phyloP scores from a whole-genome alignment of 192 early-diverging fungal genomes.

The Coemansia furcata region DNA sequence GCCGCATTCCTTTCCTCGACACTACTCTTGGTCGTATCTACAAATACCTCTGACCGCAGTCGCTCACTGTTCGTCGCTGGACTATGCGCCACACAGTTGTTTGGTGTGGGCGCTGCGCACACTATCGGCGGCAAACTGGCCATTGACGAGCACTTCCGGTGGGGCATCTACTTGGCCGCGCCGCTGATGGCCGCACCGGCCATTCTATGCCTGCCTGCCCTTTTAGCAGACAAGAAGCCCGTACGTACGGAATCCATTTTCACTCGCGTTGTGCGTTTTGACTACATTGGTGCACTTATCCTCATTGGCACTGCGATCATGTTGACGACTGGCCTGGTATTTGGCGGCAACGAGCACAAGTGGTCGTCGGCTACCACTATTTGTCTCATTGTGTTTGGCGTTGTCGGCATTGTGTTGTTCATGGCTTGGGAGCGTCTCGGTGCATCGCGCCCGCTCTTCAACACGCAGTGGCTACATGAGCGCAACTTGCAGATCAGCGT shows the following conservation, averaged over 20 bases:
- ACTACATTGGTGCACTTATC: slow-evolving; percentile 30
- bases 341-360: slow-evolving; percentile 50
- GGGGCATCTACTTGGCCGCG: slow-evolving; percentile 38
- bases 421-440: slow-evolving; percentile 30
- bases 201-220: slow-evolving; percentile 42
- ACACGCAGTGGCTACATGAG: slow-evolving; percentile 39
- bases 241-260: slow-evolving; percentile 18
- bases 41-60: slow-evolving; percentile 27
- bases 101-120: slow-evolving; percentile 43
- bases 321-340: slow-evolving; percentile 39
- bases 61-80: slow-evolving; percentile 31
- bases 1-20: slow-evolving; percentile 37
- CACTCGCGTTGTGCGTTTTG: slow-evolving; percentile 22
- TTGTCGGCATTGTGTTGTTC: slow-evolving; percentile 25
- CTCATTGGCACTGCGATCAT: slow-evolving; percentile 40
- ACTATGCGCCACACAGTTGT: slow-evolving; percentile 37
- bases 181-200: slow-evolving; percentile 33
- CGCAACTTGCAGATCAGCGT: slow-evolving; percentile 51
- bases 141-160: slow-evolving; percentile 32
- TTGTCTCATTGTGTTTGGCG: slow-evolving; percentile 48
- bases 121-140: slow-evolving; percentile 43
- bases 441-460: slow-evolving; percentile 35
- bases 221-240: slow-evolving; percentile 15
- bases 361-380: slow-evolving; percentile 44
- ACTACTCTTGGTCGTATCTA: slow-evolving; percentile 11